Conservation (phyloP, 1,139 yeast species). For the Hyphopichia fennica region DNA sequence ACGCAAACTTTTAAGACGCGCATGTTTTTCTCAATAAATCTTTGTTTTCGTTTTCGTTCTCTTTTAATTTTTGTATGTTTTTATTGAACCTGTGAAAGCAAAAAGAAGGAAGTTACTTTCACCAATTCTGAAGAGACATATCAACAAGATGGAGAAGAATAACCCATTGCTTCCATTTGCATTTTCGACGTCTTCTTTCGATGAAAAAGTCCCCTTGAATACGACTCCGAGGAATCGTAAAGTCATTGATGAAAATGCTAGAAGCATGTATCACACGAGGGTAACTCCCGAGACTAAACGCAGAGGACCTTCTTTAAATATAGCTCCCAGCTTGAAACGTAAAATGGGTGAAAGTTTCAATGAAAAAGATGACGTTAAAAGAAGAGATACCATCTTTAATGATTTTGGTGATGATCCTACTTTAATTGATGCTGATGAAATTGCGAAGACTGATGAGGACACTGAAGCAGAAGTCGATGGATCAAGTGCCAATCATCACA, state of each 20-base stretch:
- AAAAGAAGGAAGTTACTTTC: too few relatives aligned
- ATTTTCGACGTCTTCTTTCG: conserved; percentile 28
- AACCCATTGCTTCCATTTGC: conserved; percentile 48
- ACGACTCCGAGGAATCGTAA: conserved; percentile 37
- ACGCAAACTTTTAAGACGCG: too few relatives aligned
- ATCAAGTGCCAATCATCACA: neutral
- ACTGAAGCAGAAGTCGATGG: conserved; percentile 4
- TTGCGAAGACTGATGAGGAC: conserved; percentile 14
- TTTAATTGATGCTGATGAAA: conserved; percentile 16
- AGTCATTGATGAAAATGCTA: conserved; percentile 40
- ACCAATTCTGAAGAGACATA: neutral
- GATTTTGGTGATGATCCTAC: conserved; percentile 5
- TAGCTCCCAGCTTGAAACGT: conserved; percentile 40
- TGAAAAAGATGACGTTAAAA: conserved; percentile 44
- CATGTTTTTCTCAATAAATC: too few relatives aligned
- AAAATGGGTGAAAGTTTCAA: conserved; percentile 49
- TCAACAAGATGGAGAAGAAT: conserved; percentile 31
- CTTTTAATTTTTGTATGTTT: too few relatives aligned
- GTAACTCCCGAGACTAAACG: conserved; percentile 10
- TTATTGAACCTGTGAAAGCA: too few relatives aligned
- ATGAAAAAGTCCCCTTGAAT: conserved; percentile 26
- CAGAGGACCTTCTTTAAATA: conserved; percentile 20
- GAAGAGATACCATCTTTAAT: conserved; percentile 25
- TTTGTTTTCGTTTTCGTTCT: too few relatives aligned
- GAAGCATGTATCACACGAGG: conserved; percentile 37